These are phyloP conservation scores for Suillus sp. DNA, from an alignment of 768 basidiomycete genomes.

Conservation along the genomic window DNA sequence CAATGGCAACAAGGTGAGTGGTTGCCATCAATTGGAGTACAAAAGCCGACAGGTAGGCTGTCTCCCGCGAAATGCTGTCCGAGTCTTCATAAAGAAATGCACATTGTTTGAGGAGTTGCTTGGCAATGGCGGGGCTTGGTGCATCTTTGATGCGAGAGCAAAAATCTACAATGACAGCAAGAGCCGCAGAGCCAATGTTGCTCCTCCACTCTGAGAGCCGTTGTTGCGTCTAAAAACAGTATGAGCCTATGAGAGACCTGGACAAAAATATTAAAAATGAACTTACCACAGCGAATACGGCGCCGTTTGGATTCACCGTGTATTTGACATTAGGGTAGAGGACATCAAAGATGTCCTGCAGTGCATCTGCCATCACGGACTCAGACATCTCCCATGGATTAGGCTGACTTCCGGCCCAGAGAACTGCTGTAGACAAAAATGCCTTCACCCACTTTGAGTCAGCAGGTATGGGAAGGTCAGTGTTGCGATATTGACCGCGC, in stretches of 20 bases:
- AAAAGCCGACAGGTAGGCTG: slow-evolving; percentile 8
- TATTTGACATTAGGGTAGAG: slow-evolving; percentile 10
- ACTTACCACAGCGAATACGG: slow-evolving; percentile 9
- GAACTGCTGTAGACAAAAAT: background rate
- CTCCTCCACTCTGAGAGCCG: slow-evolving; percentile 11
- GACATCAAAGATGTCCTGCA: slow-evolving; percentile 8
- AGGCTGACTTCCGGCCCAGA: slow-evolving; percentile 6
- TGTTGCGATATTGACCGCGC: background rate
- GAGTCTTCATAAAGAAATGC: slow-evolving; percentile 14
- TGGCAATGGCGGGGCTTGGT: background rate
- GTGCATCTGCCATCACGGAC: background rate
- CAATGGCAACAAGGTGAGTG: slow-evolving; percentile 6
- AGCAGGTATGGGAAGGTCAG: background rate
- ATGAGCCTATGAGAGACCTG: background rate
- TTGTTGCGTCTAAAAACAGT: slow-evolving; percentile 3
- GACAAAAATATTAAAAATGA: background rate
- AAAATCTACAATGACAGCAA: slow-evolving; percentile 10
- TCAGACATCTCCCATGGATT: slow-evolving; percentile 2
- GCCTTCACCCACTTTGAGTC: slow-evolving; percentile 5
- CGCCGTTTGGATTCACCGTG: slow-evolving; percentile 1
- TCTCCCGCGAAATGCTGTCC: background rate
- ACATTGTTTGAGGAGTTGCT: background rate
- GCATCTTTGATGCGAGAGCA: slow-evolving; percentile 1
- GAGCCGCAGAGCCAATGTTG: slow-evolving; percentile 10
- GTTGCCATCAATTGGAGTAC: slow-evolving; percentile 11